Base-by-base conservation (phyloP, 352 stramenopile species). In the Pythium guiyangense region DNA sequence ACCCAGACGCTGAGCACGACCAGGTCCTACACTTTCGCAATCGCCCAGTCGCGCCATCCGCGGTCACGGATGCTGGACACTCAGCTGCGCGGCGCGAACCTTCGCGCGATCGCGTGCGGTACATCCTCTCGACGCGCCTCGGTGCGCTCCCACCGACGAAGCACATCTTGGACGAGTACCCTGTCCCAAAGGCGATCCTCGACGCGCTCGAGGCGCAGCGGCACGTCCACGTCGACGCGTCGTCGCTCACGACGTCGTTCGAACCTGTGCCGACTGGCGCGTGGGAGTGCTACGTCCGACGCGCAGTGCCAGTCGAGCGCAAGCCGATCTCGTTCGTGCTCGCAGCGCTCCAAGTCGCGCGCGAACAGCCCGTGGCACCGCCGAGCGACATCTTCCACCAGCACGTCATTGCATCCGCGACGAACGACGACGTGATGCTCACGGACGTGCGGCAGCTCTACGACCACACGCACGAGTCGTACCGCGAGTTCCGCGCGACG, bases 291-390 rank as follows among this genome's bases (percentile, higher is more conserved):
- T 86, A 86, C 65, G 77, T 83, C 29, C 68, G 75, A 14, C 75
- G 74, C 9, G 81, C 79, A 3, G 72, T 88, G 27, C 79, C 74
- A 1, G 46, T 88, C 14, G 79, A 92, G 59, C 71, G 82, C 0
- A 77, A 84, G 37, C 80, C 79, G 14, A 59, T 90, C 31, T 92
- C 82, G 15, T 88, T 88, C 31, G 82, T 89, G 39, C 47, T 92
- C 1, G 66, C 74, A 9, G 86, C 82, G 12, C 58, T 92, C 3
- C 59, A 73, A 12, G 69, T 90, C 2, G 65, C 75, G 0, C 60
- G 62, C 0, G 77, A 84, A 52, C 76, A 61, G 27, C 69, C 79
- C 1, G 65, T 88, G 5, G 69, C 73, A 12, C 63, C 74, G 0
- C 65, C 78, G 20, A 88, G 67, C 48, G 75, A 89, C 57, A 70